Conservation (phyloP, 441 rosid genomes). For the Eruca vesicaria region DNA sequence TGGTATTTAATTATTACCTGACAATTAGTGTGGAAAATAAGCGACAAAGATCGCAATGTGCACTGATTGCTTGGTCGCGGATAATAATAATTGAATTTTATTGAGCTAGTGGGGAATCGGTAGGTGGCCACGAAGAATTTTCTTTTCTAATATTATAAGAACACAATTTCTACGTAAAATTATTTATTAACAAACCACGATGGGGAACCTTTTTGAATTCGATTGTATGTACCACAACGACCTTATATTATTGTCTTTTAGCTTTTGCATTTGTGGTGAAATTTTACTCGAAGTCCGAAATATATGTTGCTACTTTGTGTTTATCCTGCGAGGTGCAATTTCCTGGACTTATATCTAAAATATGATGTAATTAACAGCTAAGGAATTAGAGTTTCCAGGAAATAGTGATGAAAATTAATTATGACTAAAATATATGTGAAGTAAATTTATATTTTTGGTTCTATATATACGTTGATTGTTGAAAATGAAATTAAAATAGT, state of each 20-base stretch:
- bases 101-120: not conserved
- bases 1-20: not conserved
- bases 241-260: not conserved
- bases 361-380: not conserved
- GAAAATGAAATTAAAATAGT: too few species aligned
- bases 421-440: not conserved
- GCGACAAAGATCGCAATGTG: not conserved
- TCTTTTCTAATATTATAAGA: not conserved
- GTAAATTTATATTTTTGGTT: not conserved
- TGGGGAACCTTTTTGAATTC: not conserved
- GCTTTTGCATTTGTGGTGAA: not conserved
- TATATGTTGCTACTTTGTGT: not conserved
- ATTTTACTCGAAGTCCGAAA: not conserved
- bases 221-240: not conserved
- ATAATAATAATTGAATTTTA: not conserved
- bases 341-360: not conserved
- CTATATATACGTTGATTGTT: not conserved
- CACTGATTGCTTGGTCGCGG: not conserved
- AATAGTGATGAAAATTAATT: not conserved
- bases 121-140: not conserved
- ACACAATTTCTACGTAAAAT: not conserved
- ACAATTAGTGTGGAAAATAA: not conserved
- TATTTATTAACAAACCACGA: not conserved
- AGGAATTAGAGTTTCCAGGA: not conserved
- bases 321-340: not conserved